phyloP scores from a whole-genome alignment of 768 basidiomycete species.

The Mrakia frigida region DNA sequence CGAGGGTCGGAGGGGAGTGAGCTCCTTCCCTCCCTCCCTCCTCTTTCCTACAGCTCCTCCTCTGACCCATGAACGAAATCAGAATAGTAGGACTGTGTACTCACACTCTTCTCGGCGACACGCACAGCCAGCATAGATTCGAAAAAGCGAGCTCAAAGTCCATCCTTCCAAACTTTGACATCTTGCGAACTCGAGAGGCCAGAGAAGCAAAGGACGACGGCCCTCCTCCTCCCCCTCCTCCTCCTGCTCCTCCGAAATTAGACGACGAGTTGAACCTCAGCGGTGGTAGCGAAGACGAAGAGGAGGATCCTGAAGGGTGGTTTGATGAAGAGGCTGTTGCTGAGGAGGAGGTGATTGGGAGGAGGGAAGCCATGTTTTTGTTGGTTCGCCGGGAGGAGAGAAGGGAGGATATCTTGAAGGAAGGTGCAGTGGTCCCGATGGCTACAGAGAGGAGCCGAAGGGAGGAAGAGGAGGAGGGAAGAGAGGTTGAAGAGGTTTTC shows the following conservation, averaged over 20 bases:
- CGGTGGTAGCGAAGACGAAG: neutral
- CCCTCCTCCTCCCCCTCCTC: too few relatives aligned
- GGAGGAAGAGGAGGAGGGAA: neutral
- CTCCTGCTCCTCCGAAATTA: neutral
- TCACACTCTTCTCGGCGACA: constrained; percentile 87
- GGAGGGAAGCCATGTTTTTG: constrained; percentile 17
- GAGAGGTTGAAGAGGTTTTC: neutral
- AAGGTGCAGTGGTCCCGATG: neutral
- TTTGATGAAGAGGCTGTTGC: neutral
- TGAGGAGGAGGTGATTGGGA: neutral
- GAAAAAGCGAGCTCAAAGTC: constrained; percentile 96
- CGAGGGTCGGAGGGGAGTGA: neutral
- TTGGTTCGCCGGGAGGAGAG: constrained; percentile 9
- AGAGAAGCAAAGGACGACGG: neutral
- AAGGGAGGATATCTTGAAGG: constrained; percentile 6
- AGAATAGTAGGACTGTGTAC: constrained; percentile 36
- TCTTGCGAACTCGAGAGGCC: constrained; percentile 8
- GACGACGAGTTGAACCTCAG: neutral
- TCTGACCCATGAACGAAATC: neutral
- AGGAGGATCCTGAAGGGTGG: neutral
- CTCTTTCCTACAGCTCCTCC: neutral
- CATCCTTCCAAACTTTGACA: constrained; percentile 41
- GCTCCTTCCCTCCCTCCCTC: neutral
- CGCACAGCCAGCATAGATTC: constrained; percentile 89
- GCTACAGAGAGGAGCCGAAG: neutral